Base-by-base conservation (phyloP, 1,139 yeast genomes). In the Blastobotrys arbuscula region DNA sequence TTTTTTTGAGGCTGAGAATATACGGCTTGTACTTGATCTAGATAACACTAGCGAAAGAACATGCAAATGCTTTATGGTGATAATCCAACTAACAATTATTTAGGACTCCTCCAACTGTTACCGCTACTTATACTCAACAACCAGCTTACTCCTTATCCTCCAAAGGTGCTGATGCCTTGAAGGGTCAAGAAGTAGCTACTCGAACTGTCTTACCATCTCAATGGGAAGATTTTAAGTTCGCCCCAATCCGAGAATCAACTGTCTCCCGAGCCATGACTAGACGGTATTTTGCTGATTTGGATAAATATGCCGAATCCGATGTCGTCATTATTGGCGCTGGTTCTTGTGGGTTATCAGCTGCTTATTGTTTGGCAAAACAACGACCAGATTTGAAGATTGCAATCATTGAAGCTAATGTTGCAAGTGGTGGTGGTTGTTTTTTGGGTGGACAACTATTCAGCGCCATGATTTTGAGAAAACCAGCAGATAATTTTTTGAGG, bases 391-490 rank as follows among this genome's bases (percentile, higher is more conserved):
- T 84, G 61, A 83, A 81, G 65, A 79, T 84, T 56, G 88, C 89
- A 51, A 80, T 82, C 55, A 76, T 84, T 53, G 92, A 84, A 68
- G 83, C 88, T 37, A 76, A 78, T 55, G 88, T 84, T 24, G 76
- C 86, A 24, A 84, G 86, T 51, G 92, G 92, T 54, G 92, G 92
- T 55, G 92, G 92, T 23, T 81, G 85, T 54, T 82, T 86, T 83
- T 71, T 84, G 46, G 88, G 88, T 50, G 92, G 90, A n/a, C 88
- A 82, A 66, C 72, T 84, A 56, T 82, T 84, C 66, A 77, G 84
- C 31, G 89, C 90, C 39, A 82, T 83, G 90, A 81, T 84, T 44
- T 73, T 83, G 73, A 76, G 90, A 67, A 84, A 84, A 67, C 92
- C 92, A 13, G 87, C 89, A 23, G 79, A 84, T 53, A 63, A 74